Conservation (phyloP, 1,284 basidiomycete genomes). For the Pterula multifida region DNA sequence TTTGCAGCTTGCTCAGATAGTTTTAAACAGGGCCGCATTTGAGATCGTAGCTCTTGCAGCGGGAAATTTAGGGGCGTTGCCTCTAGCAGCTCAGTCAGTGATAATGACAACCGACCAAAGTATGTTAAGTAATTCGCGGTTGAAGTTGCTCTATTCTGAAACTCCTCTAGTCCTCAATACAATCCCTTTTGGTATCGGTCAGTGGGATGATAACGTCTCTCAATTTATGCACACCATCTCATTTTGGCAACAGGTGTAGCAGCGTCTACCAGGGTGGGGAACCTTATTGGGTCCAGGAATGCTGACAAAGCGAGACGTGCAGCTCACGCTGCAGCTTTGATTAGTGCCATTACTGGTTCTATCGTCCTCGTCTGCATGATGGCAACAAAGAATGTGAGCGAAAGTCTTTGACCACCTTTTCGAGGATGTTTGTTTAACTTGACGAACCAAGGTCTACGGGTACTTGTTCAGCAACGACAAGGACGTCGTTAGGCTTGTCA, state of each 20-base stretch:
- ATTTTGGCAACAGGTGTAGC: constrained; percentile 29
- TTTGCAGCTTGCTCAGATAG: constrained; percentile 5
- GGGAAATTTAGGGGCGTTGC: constrained; percentile 49
- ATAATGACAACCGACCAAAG: constrained; percentile 80
- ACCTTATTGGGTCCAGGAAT: constrained; percentile 52
- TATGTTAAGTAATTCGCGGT: constrained; percentile 17
- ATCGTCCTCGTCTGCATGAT: constrained; percentile 52
- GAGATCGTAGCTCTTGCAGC: constrained; percentile 74
- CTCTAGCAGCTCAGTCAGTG: constrained; percentile 64
- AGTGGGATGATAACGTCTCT: not conserved
- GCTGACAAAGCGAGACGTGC: constrained; percentile 43
- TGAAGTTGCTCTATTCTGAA: constrained; percentile 4
- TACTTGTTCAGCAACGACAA: constrained; percentile 60
- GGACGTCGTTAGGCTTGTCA: constrained; percentile 49
- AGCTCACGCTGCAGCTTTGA: constrained; percentile 48
- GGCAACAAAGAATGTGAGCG: constrained; percentile 38
- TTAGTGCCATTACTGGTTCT: constrained; percentile 48
- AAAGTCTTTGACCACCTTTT: constrained; percentile 3
- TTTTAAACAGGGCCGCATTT: constrained; percentile 50
- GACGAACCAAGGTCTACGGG: constrained; percentile 37
- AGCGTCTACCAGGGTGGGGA: constrained; percentile 62
- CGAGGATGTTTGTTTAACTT: too few species aligned
- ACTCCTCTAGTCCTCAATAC: constrained; percentile 42
- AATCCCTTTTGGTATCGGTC: constrained; percentile 54
- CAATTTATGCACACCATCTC: not conserved